Conservation (phyloP, 176 grass and related monocot genomes). For the Ensete ventricosum region DNA sequence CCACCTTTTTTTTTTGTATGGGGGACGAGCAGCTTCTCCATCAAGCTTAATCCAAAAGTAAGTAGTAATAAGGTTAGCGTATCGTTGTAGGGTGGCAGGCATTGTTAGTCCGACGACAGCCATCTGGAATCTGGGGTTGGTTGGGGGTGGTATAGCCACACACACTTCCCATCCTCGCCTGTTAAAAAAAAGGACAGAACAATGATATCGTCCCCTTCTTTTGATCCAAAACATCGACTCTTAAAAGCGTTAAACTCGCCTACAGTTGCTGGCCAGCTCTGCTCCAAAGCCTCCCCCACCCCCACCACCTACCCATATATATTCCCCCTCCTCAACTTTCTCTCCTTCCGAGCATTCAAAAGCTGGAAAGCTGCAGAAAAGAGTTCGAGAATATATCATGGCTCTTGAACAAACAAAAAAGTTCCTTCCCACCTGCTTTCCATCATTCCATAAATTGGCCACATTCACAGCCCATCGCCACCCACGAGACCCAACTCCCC, state of each 20-base stretch:
- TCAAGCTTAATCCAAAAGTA: background rate
- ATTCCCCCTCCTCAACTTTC: conserved; percentile 46
- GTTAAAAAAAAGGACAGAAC: background rate
- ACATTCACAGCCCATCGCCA: too few species aligned
- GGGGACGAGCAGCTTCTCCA: background rate
- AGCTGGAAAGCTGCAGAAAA: conserved; percentile 20
- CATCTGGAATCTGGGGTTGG: background rate
- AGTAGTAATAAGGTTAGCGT: too few species aligned
- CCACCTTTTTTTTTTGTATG: background rate
- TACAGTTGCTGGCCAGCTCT: conserved; percentile 22
- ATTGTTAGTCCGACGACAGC: background rate
- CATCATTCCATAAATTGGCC: conserved; percentile 22
- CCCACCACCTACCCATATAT: background rate
- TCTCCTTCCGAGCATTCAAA: conserved; percentile 84
- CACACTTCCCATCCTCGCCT: background rate
- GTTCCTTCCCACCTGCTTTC: conserved; percentile 21
- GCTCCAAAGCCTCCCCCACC: conserved; percentile 35
- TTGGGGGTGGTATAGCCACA: too few species aligned
- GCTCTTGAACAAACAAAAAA: conserved; percentile 33
- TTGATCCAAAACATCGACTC: background rate
- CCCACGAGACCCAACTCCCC: too few species aligned
- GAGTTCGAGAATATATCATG: conserved; percentile 20
- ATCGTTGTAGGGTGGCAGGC: background rate
- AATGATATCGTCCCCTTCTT: background rate
- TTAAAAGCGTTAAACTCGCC: background rate